phyloP scores from a whole-genome alignment of 352 stramenopile genomes.

The Stramenopiles sp. region DNA sequence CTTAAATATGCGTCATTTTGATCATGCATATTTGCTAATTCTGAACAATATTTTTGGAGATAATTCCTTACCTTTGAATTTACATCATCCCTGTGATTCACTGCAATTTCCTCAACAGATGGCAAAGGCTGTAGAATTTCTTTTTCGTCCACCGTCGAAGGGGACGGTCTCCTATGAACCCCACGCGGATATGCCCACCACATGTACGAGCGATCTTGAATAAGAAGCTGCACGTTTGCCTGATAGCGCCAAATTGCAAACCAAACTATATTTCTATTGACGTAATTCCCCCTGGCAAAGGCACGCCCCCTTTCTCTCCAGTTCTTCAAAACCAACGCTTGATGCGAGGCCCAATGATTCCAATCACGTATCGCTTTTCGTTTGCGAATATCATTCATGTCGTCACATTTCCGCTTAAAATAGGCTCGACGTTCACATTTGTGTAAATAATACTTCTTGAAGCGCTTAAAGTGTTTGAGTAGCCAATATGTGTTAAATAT shows the following conservation, averaged over 20 bases:
- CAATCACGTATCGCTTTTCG: not conserved
- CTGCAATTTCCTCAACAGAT: not conserved
- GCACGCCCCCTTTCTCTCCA: constrained; percentile 4
- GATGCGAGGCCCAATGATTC: not conserved
- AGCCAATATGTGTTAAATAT: constrained; percentile 12
- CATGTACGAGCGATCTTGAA: not conserved
- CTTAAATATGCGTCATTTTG: not conserved
- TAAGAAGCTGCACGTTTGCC: not conserved
- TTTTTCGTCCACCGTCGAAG: not conserved
- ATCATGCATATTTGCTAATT: not conserved
- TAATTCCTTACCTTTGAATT: not conserved
- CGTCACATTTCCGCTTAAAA: not conserved
- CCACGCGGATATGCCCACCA: constrained; percentile 4
- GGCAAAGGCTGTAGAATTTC: not conserved
- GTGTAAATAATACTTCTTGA: not conserved
- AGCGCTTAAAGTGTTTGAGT: not conserved
- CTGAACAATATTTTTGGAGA: not conserved
- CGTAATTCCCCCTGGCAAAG: constrained; percentile 4
- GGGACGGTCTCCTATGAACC: not conserved
- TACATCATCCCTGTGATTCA: not conserved
- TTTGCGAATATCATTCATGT: not conserved
- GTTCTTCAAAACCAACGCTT: constrained; percentile 2
- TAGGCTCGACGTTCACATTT: not conserved
- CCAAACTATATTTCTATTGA: constrained; percentile 10
- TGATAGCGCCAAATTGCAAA: constrained; percentile 8